phyloP scores from a whole-genome alignment of 768 basidiomycete species.

The Omphalotus guepiniiformis region DNA sequence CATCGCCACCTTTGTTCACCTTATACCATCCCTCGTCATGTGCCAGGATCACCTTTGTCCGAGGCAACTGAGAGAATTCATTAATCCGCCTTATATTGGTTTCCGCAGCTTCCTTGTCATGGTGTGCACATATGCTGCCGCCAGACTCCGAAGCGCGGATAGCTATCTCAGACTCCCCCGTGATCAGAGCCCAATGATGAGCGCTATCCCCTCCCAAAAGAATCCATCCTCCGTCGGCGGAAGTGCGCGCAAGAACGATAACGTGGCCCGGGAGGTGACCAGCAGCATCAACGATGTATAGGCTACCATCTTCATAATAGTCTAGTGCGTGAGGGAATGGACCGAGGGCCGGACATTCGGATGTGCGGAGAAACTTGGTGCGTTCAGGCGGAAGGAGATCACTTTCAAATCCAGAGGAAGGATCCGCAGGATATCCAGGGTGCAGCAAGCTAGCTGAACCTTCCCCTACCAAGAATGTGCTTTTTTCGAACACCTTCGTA shows the following conservation, averaged over 20 bases:
- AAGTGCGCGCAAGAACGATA: slow-evolving; percentile 51
- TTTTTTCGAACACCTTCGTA: slow-evolving; percentile 2
- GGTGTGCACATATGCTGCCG: slow-evolving; percentile 36
- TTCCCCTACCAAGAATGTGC: slow-evolving; percentile 3
- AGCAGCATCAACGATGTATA: slow-evolving; percentile 54
- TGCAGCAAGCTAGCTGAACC: not conserved
- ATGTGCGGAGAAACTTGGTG: slow-evolving; percentile 30
- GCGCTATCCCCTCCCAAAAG: slow-evolving; percentile 54
- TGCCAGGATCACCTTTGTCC: slow-evolving; percentile 45
- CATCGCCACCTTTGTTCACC: slow-evolving; percentile 35
- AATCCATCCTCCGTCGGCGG: slow-evolving; percentile 49
- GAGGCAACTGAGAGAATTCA: slow-evolving; percentile 30
- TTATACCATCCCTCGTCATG: slow-evolving; percentile 53
- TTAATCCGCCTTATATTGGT: slow-evolving; percentile 37
- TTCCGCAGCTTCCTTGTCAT: slow-evolving; percentile 37
- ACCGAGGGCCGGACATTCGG: slow-evolving; percentile 38
- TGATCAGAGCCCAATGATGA: slow-evolving; percentile 50
- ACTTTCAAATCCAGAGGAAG: slow-evolving; percentile 25
- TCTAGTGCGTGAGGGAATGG: slow-evolving; percentile 16
- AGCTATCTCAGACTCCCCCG: slow-evolving; percentile 38
- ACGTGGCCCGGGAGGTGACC: slow-evolving; percentile 56
- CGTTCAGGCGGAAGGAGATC: slow-evolving; percentile 35
- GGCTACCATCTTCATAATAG: slow-evolving; percentile 53
- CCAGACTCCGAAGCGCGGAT: slow-evolving; percentile 20
- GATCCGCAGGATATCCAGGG: slow-evolving; percentile 39